Evolutionary conservation across 495 filamentous ascomycete genomes (phyloP), one percentile per base, ranked within the genome.

Genomic region (Penicillium arizonense): DNA sequence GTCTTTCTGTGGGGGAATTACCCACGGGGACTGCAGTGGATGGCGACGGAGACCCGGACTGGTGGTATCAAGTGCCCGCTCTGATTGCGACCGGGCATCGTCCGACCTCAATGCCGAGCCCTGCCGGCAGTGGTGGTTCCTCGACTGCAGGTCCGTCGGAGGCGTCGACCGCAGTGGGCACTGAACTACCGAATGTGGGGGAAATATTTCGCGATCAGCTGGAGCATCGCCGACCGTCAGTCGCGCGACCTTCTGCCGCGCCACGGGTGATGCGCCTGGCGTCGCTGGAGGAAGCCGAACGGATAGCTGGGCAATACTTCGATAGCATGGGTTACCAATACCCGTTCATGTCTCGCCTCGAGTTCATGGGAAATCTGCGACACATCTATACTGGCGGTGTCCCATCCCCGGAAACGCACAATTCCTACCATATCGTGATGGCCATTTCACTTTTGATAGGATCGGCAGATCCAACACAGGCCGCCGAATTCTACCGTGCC

Each of bases 161-260:
- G 42, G 40, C 60, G 2, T 58, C 63, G n/a, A 53, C 58, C 0
- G 58, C 52, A 0, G 67, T 71, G 8, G 68, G 67, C 1, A 58
- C 66, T 3, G 70, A 73, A 37, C 52, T 76, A 13, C 74, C 74
- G 24, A 75, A 77, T 38, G 69, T 77, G 6, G 69, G 72, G 9
- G 74, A 77, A 54, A 74, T 77, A 26, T 75, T 77, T 62, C 68
- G 74, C 28, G 71, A 77, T 56, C 67, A 74, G 41, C 49, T 77
- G 28, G 74, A 77, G 56, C 65, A 77, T 47, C 71, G 74, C 14
- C 67, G 70, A 12, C 72, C 67, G 11, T 68, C 70, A 0, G 56
- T 74, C 5, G 68, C 74, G 5, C 69, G 72, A n/a, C 65, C 71
- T 24, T 36, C 63, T n/a, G 57, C 62, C 3, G 66, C 67, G 11